Percentiles rank a stretch among this genome's conserved stretches.
phyloP scores from a whole-genome alignment of 106 monocot genomes.

The Narthecium ossifragum region DNA sequence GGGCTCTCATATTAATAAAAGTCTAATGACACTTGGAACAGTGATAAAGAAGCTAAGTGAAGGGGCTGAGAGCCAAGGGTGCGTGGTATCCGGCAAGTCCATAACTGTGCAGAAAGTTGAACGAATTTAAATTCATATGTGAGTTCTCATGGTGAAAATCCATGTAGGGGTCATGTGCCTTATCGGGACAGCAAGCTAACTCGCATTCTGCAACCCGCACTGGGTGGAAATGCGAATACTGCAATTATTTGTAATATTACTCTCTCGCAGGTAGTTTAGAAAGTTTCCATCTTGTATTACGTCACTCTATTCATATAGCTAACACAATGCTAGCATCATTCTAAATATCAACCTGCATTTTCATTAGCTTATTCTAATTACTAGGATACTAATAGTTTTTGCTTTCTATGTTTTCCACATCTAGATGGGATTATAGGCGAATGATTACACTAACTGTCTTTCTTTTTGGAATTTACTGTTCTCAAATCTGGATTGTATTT shows the following conservation, averaged over 20 bases:
- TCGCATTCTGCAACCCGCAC: constrained; percentile 86
- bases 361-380: no score
- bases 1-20: constrained; percentile 98
- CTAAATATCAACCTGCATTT: no score
- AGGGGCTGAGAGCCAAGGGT: constrained; percentile 90
- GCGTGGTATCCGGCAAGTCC: constrained; percentile 8
- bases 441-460: no score
- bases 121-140: not conserved
- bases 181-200: constrained; percentile 97
- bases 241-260: constrained; percentile 96
- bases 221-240: constrained; percentile 98
- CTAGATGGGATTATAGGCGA: no score
- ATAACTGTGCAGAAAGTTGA: not conserved
- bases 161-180: constrained; percentile 81
- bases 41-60: constrained; percentile 98
- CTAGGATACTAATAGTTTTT: no score
- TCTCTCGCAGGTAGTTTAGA: constrained; percentile 75
- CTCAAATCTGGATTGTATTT: no score
- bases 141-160: constrained; percentile 6
- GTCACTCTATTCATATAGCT: no score
- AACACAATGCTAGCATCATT: no score
- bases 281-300: no score
- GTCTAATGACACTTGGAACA: constrained; percentile 88
- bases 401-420: no score
- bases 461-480: no score